Base-by-base conservation (phyloP, 2,329 filamentous ascomycete genomes). In the Colletotrichum neosansevieriae region DNA sequence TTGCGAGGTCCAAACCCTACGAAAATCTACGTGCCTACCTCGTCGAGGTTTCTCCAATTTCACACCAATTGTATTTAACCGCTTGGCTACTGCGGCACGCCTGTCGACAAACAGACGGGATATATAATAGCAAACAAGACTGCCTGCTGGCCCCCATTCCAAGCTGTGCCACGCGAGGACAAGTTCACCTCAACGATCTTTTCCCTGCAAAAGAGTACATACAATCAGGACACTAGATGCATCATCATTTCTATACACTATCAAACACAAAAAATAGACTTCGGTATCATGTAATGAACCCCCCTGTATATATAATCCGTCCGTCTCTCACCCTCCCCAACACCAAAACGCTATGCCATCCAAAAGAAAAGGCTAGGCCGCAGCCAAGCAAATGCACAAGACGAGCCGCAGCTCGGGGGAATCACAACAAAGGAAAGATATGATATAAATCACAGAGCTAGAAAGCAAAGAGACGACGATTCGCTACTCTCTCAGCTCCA, bases 401-500 rank as follows among this genome's bases (percentile, higher is more conserved):
- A 10, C n/a, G 57, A 67, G 45, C 57, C 40, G 36, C 44, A 44
- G 67, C 57, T 63, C 63, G 49, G 34, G 56, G 67, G 63, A 69
- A 69, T 66, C 66, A 67, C 38, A 34, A 45, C 24, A 57, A 56
- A 47, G 45, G 62, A 63, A n/a, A 36, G 51, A 36, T n/a, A 34
- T 15, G 42, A n/a, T 45, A 6, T 47, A 40, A 53, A 58, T 3
- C 29, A 29, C 29, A 4, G 11, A 40, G 44, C 38, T 17, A 7
- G 17, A n/a, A 19, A 19, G 34, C 44, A 32, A 47, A 32, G 53
- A 56, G 38, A 61, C 13, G 7, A 32, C 24, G 54, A 19, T n/a
- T 3, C n/a, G 10, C 73, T 64, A 82, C 24, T 74, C 74, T 42
- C 78, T 80, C 70, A 84, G 72, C 12, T 69, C 66, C n/a, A 88